Evolutionary conservation across 2,329 filamentous ascomycete genomes (phyloP).

Genomic region (Chalaropsis ovoidea): DNA sequence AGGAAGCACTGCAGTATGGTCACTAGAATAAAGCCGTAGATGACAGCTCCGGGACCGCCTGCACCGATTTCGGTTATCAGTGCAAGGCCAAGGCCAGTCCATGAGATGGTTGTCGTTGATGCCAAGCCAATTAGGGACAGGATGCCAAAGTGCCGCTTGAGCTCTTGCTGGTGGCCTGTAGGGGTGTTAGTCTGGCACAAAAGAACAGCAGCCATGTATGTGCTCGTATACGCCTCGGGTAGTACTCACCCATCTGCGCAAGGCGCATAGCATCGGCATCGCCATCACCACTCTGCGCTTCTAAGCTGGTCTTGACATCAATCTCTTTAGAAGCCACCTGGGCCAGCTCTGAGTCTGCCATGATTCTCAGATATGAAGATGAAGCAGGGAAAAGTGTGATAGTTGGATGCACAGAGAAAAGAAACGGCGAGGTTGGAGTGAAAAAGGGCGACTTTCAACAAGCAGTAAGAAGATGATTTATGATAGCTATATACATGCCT

Average conservation of each 20-base stretch:
- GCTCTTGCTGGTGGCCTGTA: slow-evolving; percentile 40
- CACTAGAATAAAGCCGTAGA: slow-evolving; percentile 42
- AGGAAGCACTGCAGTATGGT: slow-evolving; percentile 38
- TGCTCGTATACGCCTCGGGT: neutral
- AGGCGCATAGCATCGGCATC: slow-evolving; percentile 36
- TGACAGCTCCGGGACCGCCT: slow-evolving; percentile 41
- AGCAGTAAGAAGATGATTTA: neutral
- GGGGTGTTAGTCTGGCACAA: neutral
- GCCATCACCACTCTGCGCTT: slow-evolving; percentile 4
- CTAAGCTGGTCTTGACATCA: slow-evolving; percentile 13
- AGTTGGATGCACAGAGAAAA: too few relatives aligned
- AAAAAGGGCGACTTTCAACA: neutral
- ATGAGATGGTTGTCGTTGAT: slow-evolving; percentile 42
- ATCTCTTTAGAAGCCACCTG: slow-evolving; percentile 9
- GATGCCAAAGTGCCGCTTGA: slow-evolving; percentile 40
- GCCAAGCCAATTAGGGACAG: slow-evolving; percentile 41
- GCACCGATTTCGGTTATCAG: slow-evolving; percentile 40
- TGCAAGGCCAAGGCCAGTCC: slow-evolving; percentile 39
- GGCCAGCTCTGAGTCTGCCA: neutral
- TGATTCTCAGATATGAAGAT: neutral
- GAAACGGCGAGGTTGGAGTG: neutral
- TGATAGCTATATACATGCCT: neutral
- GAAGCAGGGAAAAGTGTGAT: neutral
- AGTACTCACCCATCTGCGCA: slow-evolving; percentile 37
- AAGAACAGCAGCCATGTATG: neutral